These are phyloP conservation scores for Acanthamoeba sp. DNA, from an alignment of 208 protist species.

Conservation along the genomic window DNA sequence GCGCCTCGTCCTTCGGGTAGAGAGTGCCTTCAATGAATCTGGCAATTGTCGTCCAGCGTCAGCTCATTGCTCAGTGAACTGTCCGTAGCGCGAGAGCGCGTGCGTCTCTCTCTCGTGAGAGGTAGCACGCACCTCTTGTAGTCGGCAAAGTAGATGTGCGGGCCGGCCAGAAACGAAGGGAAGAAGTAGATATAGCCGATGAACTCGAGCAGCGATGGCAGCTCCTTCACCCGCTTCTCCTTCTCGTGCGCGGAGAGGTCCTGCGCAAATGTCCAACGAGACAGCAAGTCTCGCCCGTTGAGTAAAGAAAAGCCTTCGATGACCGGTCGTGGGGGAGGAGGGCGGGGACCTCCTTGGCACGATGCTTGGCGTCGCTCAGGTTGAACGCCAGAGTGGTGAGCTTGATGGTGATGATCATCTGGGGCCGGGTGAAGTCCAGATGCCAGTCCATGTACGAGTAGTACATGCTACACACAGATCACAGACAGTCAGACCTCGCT, in stretches of 20 bases:
- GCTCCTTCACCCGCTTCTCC: slow-evolving; percentile 72
- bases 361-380: background rate
- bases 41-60: background rate
- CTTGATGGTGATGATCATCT: slow-evolving; percentile 54
- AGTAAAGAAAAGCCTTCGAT: no score
- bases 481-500: background rate
- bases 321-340: background rate
- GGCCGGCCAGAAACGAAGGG: slow-evolving; percentile 82
- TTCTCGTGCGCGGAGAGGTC: slow-evolving; percentile 73
- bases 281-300: no score
- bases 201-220: slow-evolving; percentile 84
- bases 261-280: no score
- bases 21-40: slow-evolving; percentile 22
- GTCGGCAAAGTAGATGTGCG: slow-evolving; percentile 83
- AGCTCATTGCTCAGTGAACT: background rate
- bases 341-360: background rate
- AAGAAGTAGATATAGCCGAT: slow-evolving; percentile 85
- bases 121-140: slow-evolving; percentile 75
- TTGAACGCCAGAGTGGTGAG: slow-evolving; percentile 43
- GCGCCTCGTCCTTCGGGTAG: background rate
- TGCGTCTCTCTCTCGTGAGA: no score
- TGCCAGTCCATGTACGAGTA: slow-evolving; percentile 43
- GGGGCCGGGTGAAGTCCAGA: slow-evolving; percentile 18
- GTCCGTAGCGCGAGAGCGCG: background rate
- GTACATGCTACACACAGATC: background rate